phyloP scores from a whole-genome alignment of 345 rosid genomes.

The Populus davidiana region DNA sequence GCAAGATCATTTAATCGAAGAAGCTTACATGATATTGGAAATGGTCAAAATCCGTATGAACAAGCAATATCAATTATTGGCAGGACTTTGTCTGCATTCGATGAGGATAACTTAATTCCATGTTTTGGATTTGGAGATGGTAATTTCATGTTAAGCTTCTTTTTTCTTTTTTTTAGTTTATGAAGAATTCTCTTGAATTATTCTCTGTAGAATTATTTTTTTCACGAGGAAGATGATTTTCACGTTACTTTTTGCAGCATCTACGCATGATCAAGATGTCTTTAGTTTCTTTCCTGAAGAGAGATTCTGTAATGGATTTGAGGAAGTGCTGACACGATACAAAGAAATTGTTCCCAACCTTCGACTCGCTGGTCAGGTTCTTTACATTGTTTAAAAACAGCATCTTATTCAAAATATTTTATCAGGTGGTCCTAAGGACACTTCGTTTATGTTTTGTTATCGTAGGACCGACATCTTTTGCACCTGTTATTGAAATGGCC shows the following conservation, averaged over 20 bases:
- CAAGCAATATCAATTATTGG: conserved; percentile 81
- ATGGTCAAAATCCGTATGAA: conserved; percentile 64
- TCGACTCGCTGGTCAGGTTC: conserved; percentile 66
- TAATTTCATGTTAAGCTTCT: conserved; percentile 4
- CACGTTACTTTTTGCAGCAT: conserved; percentile 40
- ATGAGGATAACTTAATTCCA: conserved; percentile 80
- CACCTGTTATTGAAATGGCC: conserved; percentile 90
- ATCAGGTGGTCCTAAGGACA: neutral
- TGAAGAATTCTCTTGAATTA: neutral
- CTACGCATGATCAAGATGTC: conserved; percentile 92
- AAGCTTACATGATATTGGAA: conserved; percentile 67
- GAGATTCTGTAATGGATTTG: conserved; percentile 71
- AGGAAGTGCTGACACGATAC: conserved; percentile 74
- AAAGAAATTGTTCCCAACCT: conserved; percentile 77
- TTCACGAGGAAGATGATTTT: conserved; percentile 1
- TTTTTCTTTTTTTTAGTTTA: neutral
- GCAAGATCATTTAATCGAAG: conserved; percentile 59
- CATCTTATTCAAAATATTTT: neutral
- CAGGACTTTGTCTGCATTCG: conserved; percentile 66
- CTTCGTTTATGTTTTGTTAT: neutral
- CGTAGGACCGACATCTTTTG: conserved; percentile 97
- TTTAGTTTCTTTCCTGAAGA: conserved; percentile 72
- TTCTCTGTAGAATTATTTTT: neutral
- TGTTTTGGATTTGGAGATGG: conserved; percentile 87
- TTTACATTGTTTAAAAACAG: neutral